Conservation (phyloP, 345 rosid species). For the Aquilaria malaccensis region DNA sequence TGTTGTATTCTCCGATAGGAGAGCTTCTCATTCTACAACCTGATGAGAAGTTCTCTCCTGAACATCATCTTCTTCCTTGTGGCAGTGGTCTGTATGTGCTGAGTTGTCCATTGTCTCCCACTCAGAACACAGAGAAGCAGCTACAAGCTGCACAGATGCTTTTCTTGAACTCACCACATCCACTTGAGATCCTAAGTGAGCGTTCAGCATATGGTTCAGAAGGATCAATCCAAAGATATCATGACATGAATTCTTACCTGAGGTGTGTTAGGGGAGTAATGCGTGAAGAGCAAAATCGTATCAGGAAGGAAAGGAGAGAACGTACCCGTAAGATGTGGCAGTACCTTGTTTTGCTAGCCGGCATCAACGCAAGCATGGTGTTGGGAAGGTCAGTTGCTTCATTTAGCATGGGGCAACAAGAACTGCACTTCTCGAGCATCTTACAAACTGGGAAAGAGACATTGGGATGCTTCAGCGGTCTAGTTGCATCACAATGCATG, state of each 20-base stretch:
- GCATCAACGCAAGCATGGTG: conserved; percentile 19
- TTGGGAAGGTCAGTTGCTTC: conserved; percentile 27
- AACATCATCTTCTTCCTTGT: conserved; percentile 81
- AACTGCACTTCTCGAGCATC: conserved; percentile 49
- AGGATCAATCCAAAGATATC: conserved; percentile 84
- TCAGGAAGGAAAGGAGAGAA: conserved; percentile 52
- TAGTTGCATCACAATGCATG: conserved; percentile 80
- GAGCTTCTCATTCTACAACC: conserved; percentile 93
- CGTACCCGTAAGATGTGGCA: conserved; percentile 50
- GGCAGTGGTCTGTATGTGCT: conserved; percentile 82
- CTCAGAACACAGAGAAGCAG: conserved; percentile 41
- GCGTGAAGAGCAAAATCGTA: conserved; percentile 55
- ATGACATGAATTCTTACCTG: conserved; percentile 84
- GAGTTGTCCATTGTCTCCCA: conserved; percentile 32
- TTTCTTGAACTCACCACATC: conserved; percentile 96
- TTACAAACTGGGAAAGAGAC: conserved; percentile 60
- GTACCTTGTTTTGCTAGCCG: conserved; percentile 26
- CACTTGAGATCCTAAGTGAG: conserved; percentile 88
- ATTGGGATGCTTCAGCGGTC: conserved; percentile 53
- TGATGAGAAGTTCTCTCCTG: conserved; percentile 78
- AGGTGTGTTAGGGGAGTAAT: conserved; percentile 55
- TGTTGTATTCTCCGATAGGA: conserved; percentile 86
- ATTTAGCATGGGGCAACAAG: conserved; percentile 21
- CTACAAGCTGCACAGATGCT: conserved; percentile 59
- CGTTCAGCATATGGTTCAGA: conserved; percentile 76